Evolutionary conservation across 805 yeast species (phyloP).

Genomic region (Kluyveromyces wickerhamii): DNA sequence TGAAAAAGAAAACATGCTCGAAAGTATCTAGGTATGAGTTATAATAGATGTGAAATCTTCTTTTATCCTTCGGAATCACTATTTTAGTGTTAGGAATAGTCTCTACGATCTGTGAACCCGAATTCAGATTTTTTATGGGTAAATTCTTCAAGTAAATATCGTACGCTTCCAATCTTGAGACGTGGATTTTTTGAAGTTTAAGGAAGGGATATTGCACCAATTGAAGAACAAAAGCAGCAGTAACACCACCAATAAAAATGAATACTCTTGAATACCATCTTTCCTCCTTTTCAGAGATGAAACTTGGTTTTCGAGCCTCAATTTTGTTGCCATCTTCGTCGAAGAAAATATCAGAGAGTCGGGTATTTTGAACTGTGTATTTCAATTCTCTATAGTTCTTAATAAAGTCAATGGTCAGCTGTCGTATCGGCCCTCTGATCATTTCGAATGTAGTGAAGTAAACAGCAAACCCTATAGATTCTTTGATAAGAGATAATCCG

Average conservation of each 20-base stretch:
- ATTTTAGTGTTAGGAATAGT: slow-evolving; percentile 8
- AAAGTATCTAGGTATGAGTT: slow-evolving; percentile 73
- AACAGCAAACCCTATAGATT: slow-evolving; percentile 72
- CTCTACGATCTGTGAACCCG: slow-evolving; percentile 1
- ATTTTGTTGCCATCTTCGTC: slow-evolving; percentile 7
- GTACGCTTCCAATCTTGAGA: slow-evolving; percentile 70
- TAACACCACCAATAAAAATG: slow-evolving; percentile 75
- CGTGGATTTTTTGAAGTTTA: slow-evolving; percentile 72
- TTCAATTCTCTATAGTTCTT: slow-evolving; percentile 37
- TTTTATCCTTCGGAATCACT: slow-evolving; percentile 11
- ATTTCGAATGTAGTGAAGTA: slow-evolving; percentile 77
- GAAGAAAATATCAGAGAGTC: slow-evolving; percentile 19
- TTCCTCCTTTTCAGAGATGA: slow-evolving; percentile 19
- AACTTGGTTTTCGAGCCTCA: slow-evolving; percentile 3
- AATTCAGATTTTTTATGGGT: slow-evolving; percentile 1
- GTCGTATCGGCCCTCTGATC: slow-evolving; percentile 61
- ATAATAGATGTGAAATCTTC: slow-evolving; percentile 42
- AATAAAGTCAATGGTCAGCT: slow-evolving; percentile 38
- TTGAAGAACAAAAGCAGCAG: slow-evolving; percentile 72
- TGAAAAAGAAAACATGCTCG: slow-evolving; percentile 47
- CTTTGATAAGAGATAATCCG: slow-evolving; percentile 69
- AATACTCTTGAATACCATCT: slow-evolving; percentile 20
- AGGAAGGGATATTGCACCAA: slow-evolving; percentile 77
- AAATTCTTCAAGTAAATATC: slow-evolving; percentile 43
- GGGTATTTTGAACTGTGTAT: slow-evolving; percentile 17